Evolutionary conservation across 2,329 filamentous ascomycete species (phyloP), one percentile per base, ranked within the genome.

Genomic region (Madurella mycetomatis): DNA sequence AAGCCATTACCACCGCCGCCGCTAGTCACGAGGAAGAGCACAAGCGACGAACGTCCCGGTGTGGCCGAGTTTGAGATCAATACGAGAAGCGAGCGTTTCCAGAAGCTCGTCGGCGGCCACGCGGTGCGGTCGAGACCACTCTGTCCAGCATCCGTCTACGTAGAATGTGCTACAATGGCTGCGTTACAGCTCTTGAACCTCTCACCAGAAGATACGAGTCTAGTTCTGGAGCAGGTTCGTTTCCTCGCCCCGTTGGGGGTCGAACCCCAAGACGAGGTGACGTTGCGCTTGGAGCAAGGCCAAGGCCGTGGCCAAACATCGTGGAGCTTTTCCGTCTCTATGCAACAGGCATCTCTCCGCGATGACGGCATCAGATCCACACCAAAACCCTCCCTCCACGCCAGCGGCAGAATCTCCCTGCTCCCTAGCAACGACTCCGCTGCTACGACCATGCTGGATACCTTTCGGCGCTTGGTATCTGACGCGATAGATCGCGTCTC

Each of bases 71-170:
- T 54, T 25, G 13, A 13, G 41, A 40, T 54, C 18, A 40, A 49
- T 25, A 32, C 19, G 8, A 1, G 16, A 2, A 43, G 40, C 30
- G 9, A 52, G 9, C 49, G 53, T 12, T 56, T 46, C 49, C 18
- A 8, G 18, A 34, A 40, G n/a, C 13, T 56, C 19, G 60, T 58
- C 16, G 31, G 48, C 30, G 65, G 65, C 12, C 64, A 66, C 43
- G 56, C 53, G 2, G 63, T 66, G 1, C 55, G 57, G 11, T 52
- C 53, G 1, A 47, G 56, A 7, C 49, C 59, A 2, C 53, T 65
- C 9, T 65, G 62, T 40, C 64, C 64, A 3, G 61, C 64, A 19
- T 59, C 62, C 13, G 49, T 66, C 49, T 66, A 65, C 53, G 57
- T 65, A 48, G 64, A 66, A 19, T 49, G 55, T n/a, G 62, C 52